Evolutionary conservation across 768 basidiomycete genomes (phyloP).

Genomic region (Cubamyces lactineus): DNA sequence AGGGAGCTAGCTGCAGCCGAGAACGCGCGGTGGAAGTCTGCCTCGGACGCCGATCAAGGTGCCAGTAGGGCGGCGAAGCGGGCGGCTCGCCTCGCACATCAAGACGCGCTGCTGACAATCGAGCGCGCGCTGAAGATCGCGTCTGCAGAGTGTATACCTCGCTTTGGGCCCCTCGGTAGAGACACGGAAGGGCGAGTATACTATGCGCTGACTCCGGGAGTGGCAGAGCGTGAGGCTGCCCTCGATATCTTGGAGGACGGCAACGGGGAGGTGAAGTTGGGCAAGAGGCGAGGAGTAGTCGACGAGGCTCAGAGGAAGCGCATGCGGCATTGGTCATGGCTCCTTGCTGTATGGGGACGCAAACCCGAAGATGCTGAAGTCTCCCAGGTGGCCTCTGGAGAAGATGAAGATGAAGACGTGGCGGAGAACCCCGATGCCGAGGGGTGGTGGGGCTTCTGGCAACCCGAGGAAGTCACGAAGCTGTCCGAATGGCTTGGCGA

Average conservation of each 20-base stretch:
- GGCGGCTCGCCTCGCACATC: slow-evolving; percentile 49
- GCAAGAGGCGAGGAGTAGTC: slow-evolving; percentile 44
- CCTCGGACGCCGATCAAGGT: slow-evolving; percentile 36
- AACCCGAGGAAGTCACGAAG: slow-evolving; percentile 64
- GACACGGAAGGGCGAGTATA: slow-evolving; percentile 71
- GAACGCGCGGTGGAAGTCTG: slow-evolving; percentile 57
- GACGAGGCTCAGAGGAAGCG: slow-evolving; percentile 52
- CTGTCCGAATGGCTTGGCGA: slow-evolving; percentile 67
- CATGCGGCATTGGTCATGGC: slow-evolving; percentile 72
- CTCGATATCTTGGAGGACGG: slow-evolving; percentile 37
- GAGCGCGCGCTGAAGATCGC: slow-evolving; percentile 61
- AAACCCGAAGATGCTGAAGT: slow-evolving; percentile 41
- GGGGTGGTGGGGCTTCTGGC: slow-evolving; percentile 79
- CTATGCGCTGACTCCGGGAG: slow-evolving; percentile 65
- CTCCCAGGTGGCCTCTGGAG: slow-evolving; percentile 28
- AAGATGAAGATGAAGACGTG: slow-evolving; percentile 34
- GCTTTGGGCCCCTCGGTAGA: slow-evolving; percentile 66
- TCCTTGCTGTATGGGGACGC: slow-evolving; percentile 75
- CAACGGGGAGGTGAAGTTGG: slow-evolving; percentile 40
- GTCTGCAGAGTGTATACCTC: slow-evolving; percentile 47
- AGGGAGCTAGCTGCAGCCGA: slow-evolving; percentile 58
- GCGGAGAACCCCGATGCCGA: slow-evolving; percentile 46
- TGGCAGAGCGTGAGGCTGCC: slow-evolving; percentile 57
- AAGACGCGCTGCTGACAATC: slow-evolving; percentile 48
- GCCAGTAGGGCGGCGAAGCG: slow-evolving; percentile 30